Conservation (phyloP, 1,284 basidiomycete genomes). For the Heterobasidion occidentale region DNA sequence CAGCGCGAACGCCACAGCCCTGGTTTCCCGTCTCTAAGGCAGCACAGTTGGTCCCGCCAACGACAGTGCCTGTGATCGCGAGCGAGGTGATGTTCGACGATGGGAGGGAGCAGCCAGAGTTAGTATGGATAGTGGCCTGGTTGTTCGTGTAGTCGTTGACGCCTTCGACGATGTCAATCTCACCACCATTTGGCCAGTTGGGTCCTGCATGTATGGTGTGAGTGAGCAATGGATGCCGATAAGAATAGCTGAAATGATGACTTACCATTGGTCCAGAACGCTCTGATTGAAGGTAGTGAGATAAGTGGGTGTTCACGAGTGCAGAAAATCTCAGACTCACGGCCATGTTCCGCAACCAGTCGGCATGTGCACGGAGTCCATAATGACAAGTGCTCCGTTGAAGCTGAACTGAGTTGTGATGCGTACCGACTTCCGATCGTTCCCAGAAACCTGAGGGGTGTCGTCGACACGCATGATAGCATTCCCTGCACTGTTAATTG, state of each 20-base stretch:
- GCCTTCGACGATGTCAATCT: constrained; percentile 85
- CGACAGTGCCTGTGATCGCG: constrained; percentile 50
- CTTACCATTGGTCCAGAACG: constrained; percentile 44
- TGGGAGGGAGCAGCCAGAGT: constrained; percentile 59
- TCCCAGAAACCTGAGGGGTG: constrained; percentile 56
- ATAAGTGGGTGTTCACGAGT: no score
- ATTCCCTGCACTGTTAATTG: constrained; percentile 61
- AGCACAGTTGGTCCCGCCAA: constrained; percentile 64
- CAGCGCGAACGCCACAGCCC: constrained; percentile 61
- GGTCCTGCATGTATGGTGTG: constrained; percentile 30
- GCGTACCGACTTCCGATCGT: constrained; percentile 35
- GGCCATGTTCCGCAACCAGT: constrained; percentile 86
- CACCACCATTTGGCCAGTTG: constrained; percentile 69
- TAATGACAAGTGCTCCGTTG: constrained; percentile 64
- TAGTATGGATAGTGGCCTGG: constrained; percentile 73
- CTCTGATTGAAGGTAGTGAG: constrained; percentile 12
- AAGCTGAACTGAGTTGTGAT: constrained; percentile 61
- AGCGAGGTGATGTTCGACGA: constrained; percentile 41
- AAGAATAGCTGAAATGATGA: no score
- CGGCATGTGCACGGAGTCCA: constrained; percentile 88
- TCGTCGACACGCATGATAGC: constrained; percentile 83
- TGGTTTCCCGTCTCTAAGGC: constrained; percentile 57
- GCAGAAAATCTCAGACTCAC: no score
- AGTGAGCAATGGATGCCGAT: not conserved
- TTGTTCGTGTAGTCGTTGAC: constrained; percentile 73